Evolutionary conservation across 2,329 filamentous ascomycete genomes (phyloP).

Genomic region (Calycina herbarum): DNA sequence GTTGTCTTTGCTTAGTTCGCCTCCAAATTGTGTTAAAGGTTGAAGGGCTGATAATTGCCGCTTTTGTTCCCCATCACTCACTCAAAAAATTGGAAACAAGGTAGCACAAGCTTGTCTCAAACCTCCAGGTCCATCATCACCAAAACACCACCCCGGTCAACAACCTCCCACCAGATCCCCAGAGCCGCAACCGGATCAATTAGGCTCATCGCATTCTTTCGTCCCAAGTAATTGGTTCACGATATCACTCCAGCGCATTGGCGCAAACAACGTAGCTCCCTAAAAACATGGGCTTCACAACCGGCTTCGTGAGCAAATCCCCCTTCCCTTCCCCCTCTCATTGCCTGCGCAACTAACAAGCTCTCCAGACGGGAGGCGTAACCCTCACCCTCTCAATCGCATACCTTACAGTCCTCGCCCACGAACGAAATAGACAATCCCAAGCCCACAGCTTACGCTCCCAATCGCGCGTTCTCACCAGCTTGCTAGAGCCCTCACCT

Average conservation of each 20-base stretch:
- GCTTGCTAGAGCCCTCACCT: slow-evolving; percentile 51
- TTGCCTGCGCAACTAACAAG: slow-evolving; percentile 17
- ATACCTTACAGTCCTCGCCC: slow-evolving; percentile 69
- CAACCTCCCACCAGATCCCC: slow-evolving; percentile 21
- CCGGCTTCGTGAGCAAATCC: slow-evolving; percentile 66
- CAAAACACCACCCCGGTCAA: slow-evolving; percentile 17
- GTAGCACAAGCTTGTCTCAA: slow-evolving; percentile 5
- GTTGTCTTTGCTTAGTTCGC: too few species aligned
- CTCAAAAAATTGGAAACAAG: not conserved
- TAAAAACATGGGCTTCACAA: slow-evolving; percentile 67
- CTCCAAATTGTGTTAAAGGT: too few species aligned
- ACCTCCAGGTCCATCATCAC: slow-evolving; percentile 14
- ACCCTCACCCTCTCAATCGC: slow-evolving; percentile 72
- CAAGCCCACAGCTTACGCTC: slow-evolving; percentile 58
- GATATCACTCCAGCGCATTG: slow-evolving; percentile 15
- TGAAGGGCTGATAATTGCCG: not conserved
- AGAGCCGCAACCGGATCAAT: slow-evolving; percentile 24
- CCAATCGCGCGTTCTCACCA: slow-evolving; percentile 55
- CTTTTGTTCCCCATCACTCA: not conserved
- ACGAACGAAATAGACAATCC: slow-evolving; percentile 65
- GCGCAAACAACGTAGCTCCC: slow-evolving; percentile 19
- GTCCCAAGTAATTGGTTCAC: not conserved
- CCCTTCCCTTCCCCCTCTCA: slow-evolving; percentile 23
- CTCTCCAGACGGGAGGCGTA: slow-evolving; percentile 66
- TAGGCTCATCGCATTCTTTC: slow-evolving; percentile 8